phyloP scores from a whole-genome alignment of 192 early-diverging fungal genomes.

The Mortierella antarctica region DNA sequence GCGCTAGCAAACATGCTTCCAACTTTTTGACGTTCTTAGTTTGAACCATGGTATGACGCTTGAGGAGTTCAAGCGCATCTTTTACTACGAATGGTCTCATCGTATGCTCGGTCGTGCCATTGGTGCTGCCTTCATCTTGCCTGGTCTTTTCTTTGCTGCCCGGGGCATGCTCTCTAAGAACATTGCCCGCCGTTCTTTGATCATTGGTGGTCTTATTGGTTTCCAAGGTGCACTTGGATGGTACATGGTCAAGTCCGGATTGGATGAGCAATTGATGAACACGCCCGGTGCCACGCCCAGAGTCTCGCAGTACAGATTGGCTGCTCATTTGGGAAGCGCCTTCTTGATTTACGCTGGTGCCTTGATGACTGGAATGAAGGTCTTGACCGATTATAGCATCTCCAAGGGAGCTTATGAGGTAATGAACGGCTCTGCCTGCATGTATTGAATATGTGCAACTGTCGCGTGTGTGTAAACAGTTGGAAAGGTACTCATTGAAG shows the following conservation, averaged over 20 bases:
- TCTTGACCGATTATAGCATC: constrained; percentile 77
- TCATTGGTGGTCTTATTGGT: constrained; percentile 73
- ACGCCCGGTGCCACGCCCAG: constrained; percentile 85
- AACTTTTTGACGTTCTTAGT: constrained; percentile 51
- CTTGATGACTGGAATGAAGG: constrained; percentile 81
- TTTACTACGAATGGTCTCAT: constrained; percentile 98
- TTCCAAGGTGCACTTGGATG: constrained; percentile 95
- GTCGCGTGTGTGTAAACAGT: not conserved
- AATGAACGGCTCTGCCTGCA: not conserved
- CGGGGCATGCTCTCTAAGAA: constrained; percentile 80
- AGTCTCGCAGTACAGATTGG: constrained; percentile 94
- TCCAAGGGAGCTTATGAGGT: constrained; percentile 58
- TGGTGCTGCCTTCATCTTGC: constrained; percentile 87
- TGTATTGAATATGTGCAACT: not conserved
- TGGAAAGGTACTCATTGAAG: not conserved
- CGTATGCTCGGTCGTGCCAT: constrained; percentile 95
- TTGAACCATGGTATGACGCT: constrained; percentile 90
- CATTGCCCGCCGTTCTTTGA: constrained; percentile 69
- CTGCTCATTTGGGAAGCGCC: constrained; percentile 89
- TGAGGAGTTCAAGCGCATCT: constrained; percentile 96
- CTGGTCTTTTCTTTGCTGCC: constrained; percentile 86
- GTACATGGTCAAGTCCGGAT: constrained; percentile 98
- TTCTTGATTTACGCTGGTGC: constrained; percentile 88
- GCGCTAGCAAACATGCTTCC: not conserved
- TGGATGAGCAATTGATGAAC: constrained; percentile 82